These are phyloP conservation scores for Rubia balearica DNA, from an alignment of 305 asterid genomes.

Conservation along the genomic window DNA sequence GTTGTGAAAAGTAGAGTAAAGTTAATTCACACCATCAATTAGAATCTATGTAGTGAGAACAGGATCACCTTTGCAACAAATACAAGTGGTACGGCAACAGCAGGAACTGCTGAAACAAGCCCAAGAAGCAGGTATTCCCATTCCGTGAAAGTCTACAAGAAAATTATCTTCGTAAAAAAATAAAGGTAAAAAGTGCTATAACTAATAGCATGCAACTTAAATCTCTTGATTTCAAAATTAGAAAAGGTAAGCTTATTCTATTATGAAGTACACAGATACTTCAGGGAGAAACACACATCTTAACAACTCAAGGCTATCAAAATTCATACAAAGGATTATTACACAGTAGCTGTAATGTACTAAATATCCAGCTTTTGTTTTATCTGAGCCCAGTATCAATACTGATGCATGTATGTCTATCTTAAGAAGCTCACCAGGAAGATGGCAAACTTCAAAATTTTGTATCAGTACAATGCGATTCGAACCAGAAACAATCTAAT, in stretches of 20 bases:
- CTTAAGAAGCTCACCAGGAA: neutral
- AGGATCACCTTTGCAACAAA: conserved; percentile 22
- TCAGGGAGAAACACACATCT: neutral
- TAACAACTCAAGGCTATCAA: neutral
- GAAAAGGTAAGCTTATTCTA: neutral
- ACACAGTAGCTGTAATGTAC: neutral
- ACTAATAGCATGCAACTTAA: neutral
- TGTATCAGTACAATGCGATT: neutral
- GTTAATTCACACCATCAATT: neutral
- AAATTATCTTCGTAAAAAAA: neutral
- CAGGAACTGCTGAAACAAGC: conserved; percentile 27
- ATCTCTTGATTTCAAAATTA: neutral
- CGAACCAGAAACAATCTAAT: neutral
- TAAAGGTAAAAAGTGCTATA: neutral
- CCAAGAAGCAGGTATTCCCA: conserved; percentile 25
- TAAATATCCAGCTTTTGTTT: neutral
- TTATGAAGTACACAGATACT: neutral
- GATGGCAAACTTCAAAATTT: neutral
- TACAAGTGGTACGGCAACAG: conserved; percentile 18
- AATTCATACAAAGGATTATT: neutral
- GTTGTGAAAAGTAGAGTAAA: neutral
- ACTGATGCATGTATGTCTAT: neutral
- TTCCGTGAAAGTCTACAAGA: conserved; percentile 24
- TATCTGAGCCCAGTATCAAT: neutral
- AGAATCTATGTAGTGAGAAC: conserved; percentile 1